These are phyloP conservation scores for Ophiostoma tasmaniense DNA, from an alignment of 2,329 filamentous ascomycete genomes.

Conservation along the genomic window DNA sequence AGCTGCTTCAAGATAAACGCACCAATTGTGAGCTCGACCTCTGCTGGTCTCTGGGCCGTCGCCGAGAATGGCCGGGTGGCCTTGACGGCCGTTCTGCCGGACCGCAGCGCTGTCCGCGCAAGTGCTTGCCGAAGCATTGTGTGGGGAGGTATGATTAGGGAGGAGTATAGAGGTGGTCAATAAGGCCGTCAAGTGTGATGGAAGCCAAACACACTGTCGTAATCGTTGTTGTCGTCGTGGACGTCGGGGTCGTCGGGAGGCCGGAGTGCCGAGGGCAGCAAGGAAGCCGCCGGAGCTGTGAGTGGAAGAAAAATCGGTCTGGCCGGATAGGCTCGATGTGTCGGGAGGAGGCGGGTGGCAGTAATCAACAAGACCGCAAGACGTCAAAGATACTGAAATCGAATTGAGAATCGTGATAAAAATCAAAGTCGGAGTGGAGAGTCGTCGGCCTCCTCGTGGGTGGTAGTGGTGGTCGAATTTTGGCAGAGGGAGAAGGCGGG, in stretches of 20 bases:
- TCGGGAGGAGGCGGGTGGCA: not conserved
- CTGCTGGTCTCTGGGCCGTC: constrained; percentile 68
- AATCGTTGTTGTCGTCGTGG: constrained; percentile 7
- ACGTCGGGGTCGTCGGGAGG: constrained; percentile 1
- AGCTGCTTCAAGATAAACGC: constrained; percentile 28
- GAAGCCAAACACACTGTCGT: constrained; percentile 11
- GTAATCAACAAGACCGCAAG: not conserved
- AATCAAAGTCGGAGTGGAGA: not conserved
- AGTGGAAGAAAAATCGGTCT: not conserved
- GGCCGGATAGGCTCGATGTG: no score
- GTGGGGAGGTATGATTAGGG: constrained; percentile 13
- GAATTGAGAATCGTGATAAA: not conserved
- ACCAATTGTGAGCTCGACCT: constrained; percentile 97
- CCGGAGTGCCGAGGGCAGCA: constrained; percentile 2
- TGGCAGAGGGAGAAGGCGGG: constrained; percentile 14
- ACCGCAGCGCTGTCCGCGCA: constrained; percentile 60
- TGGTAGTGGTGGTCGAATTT: constrained; percentile 7
- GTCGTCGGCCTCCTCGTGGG: constrained; percentile 2
- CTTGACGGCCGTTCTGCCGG: constrained; percentile 48
- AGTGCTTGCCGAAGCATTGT: constrained; percentile 62
- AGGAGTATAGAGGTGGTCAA: constrained; percentile 10
- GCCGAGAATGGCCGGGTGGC: constrained; percentile 74
- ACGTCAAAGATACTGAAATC: not conserved
- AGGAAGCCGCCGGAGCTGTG: constrained; percentile 1
- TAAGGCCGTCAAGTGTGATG: not conserved